phyloP scores from a whole-genome alignment of 495 filamentous ascomycete species.

The Penicillium steckii region DNA sequence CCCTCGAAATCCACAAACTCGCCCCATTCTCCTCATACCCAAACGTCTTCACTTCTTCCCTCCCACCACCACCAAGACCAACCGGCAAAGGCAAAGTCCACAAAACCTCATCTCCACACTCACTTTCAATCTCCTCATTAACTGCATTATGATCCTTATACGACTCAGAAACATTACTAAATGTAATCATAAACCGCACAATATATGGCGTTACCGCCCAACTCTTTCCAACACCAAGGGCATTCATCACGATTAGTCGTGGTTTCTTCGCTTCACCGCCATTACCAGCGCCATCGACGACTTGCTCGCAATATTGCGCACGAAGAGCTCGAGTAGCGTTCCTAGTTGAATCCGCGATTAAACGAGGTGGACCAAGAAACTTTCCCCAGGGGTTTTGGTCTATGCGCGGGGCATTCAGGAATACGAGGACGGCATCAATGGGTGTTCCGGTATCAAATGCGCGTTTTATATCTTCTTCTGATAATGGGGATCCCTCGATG shows the following conservation, averaged over 20 bases:
- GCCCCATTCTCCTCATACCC: not conserved
- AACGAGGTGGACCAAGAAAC: slow-evolving; percentile 6
- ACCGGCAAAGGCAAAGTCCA: slow-evolving; percentile 9
- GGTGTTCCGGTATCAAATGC: slow-evolving; percentile 7
- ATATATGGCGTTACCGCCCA: slow-evolving; percentile 2
- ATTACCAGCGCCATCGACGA: too few species aligned
- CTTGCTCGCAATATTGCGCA: not conserved
- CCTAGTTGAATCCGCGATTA: slow-evolving; percentile 6
- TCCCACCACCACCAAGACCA: not conserved
- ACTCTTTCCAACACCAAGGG: slow-evolving; percentile 8
- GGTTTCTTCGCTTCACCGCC: too few species aligned
- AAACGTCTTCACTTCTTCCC: slow-evolving; percentile 6
- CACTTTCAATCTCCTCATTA: slow-evolving; percentile 8
- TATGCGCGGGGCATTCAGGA: slow-evolving; percentile 3
- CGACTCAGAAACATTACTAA: slow-evolving; percentile 5
- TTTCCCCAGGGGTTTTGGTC: slow-evolving; percentile 10
- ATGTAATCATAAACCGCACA: slow-evolving; percentile 3
- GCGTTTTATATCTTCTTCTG: slow-evolving; percentile 4
- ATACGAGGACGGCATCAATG: slow-evolving; percentile 1
- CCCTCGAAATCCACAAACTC: slow-evolving; percentile 4
- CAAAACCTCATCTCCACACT: slow-evolving; percentile 3
- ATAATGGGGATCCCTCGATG: slow-evolving; percentile 5
- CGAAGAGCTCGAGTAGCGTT: not conserved
- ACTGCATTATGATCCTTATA: slow-evolving; percentile 11
- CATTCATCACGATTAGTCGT: slow-evolving; percentile 10